Evolutionary conservation across 164 flowering plant species (phyloP).

Genomic region (Tinospora cordifolia): DNA sequence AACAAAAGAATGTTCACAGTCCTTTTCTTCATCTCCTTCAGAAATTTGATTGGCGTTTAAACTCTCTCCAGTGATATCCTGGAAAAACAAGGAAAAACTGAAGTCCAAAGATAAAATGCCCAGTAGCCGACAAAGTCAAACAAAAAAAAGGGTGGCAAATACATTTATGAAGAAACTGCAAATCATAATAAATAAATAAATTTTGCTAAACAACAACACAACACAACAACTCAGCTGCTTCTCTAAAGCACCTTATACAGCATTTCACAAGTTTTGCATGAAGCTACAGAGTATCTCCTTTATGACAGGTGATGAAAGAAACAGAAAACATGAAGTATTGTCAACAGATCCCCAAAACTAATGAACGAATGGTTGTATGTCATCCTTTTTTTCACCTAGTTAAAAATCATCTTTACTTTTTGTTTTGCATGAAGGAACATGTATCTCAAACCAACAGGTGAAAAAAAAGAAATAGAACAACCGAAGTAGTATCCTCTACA

Average conservation of each 20-base stretch:
- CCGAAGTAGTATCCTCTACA: too few relatives aligned
- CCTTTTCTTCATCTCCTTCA: slow-evolving; percentile 12
- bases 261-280: too few relatives aligned
- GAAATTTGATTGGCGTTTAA: slow-evolving; percentile 10
- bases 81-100: slow-evolving; percentile 11
- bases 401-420: background rate
- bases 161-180: background rate
- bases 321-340: background rate
- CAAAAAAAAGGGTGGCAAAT: background rate
- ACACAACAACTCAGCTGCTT: background rate
- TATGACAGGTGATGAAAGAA: background rate
- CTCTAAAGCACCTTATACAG: background rate
- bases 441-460: too few relatives aligned
- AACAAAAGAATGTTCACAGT: slow-evolving; percentile 31
- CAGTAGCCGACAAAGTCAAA: background rate
- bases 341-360: background rate
- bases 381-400: too few relatives aligned
- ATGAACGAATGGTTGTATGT: too few relatives aligned
- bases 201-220: background rate
- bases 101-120: background rate
- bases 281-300: background rate
- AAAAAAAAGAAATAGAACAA: too few relatives aligned
- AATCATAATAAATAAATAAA: background rate
- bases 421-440: background rate
- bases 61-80: slow-evolving; percentile 19